A percentile compares a stretch with the other conserved stretches of the same genome.
These are phyloP conservation scores for Linum usitatissimum DNA, from an alignment of 345 rosid genomes.

Conservation along the genomic window DNA sequence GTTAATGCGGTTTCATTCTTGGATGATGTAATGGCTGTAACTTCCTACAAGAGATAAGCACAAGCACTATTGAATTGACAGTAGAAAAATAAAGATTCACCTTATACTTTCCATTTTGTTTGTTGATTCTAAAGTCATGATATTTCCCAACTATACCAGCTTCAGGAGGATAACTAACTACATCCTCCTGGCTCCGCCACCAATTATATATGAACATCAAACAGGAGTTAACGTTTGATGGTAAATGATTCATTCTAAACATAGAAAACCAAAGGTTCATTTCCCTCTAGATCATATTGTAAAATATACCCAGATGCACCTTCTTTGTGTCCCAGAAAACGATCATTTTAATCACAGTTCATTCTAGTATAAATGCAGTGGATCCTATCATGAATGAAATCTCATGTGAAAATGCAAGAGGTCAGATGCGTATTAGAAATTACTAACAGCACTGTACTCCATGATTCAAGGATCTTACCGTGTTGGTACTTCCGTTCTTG, in stretches of 20 bases:
- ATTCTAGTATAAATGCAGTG: neutral
- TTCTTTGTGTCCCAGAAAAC: neutral
- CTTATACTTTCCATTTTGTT: neutral
- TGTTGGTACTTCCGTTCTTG: conserved; percentile 19
- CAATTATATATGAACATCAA: neutral
- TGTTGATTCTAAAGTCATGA: too few relatives aligned
- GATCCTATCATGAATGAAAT: too few relatives aligned
- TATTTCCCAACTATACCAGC: neutral
- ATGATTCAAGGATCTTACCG: conserved; percentile 27
- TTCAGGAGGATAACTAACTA: neutral
- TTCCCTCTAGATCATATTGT: neutral
- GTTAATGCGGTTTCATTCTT: conserved; percentile 24
- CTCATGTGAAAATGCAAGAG: neutral
- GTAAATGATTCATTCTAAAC: neutral
- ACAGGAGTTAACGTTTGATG: neutral
- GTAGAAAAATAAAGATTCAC: neutral
- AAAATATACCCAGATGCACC: neutral
- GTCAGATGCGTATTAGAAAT: neutral
- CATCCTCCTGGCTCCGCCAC: too few relatives aligned
- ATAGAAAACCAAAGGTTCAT: neutral
- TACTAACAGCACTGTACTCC: neutral
- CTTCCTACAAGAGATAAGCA: conserved; percentile 32
- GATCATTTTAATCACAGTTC: too few relatives aligned
- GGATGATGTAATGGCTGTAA: conserved; percentile 15
- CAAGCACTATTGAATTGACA: neutral